Evolutionary conservation across 1,284 basidiomycete genomes (phyloP).

Genomic region (Boletus putidus): DNA sequence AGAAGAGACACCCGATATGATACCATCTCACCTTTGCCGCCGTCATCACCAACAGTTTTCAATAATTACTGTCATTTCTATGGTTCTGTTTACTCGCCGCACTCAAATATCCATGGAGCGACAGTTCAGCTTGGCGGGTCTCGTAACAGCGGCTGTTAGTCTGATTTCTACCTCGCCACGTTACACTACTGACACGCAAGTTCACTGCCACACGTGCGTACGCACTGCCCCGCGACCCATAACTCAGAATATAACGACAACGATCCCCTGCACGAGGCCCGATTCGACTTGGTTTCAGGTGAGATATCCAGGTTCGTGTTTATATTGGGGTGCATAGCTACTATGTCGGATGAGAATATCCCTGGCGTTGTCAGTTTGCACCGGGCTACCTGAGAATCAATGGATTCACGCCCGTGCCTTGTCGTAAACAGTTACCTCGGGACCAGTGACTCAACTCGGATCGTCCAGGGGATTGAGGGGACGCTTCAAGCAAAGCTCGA

Average conservation of each 20-base stretch:
- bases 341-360: too few species aligned
- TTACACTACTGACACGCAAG: not conserved
- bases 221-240: too few species aligned
- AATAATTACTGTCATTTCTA: not conserved
- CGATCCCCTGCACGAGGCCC: too few species aligned
- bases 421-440: not conserved
- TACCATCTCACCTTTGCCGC: not conserved
- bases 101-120: conserved; percentile 5
- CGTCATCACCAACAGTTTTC: not conserved
- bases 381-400: not conserved
- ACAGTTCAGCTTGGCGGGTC: conserved; percentile 9
- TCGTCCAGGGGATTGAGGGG: not conserved
- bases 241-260: too few species aligned
- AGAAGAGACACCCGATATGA: not conserved
- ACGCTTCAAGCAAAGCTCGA: too few species aligned
- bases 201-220: too few species aligned
- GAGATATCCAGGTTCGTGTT: too few species aligned
- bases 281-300: too few species aligned
- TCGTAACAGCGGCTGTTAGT: conserved; percentile 10
- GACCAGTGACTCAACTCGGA: not conserved
- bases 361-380: too few species aligned
- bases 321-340: too few species aligned
- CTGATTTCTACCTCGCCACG: not conserved
- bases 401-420: not conserved
- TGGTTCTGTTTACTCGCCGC: conserved; percentile 3